Conservation (phyloP, 2,329 filamentous ascomycete species). For the Exserohilum rostratum region DNA sequence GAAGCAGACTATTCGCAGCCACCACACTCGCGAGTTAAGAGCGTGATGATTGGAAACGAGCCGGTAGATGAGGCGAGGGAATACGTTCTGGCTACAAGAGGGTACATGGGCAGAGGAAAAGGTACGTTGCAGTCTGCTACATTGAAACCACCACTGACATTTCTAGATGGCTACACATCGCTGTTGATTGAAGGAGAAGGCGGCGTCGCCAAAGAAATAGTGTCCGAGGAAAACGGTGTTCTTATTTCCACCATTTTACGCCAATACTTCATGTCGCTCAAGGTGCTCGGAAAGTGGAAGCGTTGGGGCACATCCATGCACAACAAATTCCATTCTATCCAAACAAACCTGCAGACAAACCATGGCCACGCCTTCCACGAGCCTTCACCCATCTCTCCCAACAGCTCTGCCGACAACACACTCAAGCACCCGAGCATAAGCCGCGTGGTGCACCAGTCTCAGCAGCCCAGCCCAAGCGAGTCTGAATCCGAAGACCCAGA, state of each 20-base stretch:
- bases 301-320: slow-evolving; percentile 68
- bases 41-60: slow-evolving; percentile 64
- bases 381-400: slow-evolving; percentile 36
- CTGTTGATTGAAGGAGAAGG: slow-evolving; percentile 79
- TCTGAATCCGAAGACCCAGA: slow-evolving; percentile 34
- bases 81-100: slow-evolving; percentile 79
- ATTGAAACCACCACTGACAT: neutral
- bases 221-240: slow-evolving; percentile 85
- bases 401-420: neutral
- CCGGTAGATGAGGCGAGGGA: slow-evolving; percentile 66
- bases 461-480: neutral
- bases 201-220: slow-evolving; percentile 75
- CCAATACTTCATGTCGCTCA: slow-evolving; percentile 89
- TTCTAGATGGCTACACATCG: slow-evolving; percentile 74
- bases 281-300: slow-evolving; percentile 80
- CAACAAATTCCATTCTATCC: slow-evolving; percentile 70
- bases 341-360: slow-evolving; percentile 63
- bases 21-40: slow-evolving; percentile 67
- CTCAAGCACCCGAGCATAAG: slow-evolving; percentile 19
- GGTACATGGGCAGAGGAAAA: slow-evolving; percentile 88
- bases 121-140: slow-evolving; percentile 17
- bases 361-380: slow-evolving; percentile 59
- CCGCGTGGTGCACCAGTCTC: slow-evolving; percentile 5
- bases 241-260: slow-evolving; percentile 84
- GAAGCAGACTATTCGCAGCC: slow-evolving; percentile 70